Percentiles rank a stretch among this genome's conserved stretches.
These are phyloP conservation scores for Colletotrichum sp. DNA, from an alignment of 2,329 filamentous ascomycete genomes.

Conservation along the genomic window DNA sequence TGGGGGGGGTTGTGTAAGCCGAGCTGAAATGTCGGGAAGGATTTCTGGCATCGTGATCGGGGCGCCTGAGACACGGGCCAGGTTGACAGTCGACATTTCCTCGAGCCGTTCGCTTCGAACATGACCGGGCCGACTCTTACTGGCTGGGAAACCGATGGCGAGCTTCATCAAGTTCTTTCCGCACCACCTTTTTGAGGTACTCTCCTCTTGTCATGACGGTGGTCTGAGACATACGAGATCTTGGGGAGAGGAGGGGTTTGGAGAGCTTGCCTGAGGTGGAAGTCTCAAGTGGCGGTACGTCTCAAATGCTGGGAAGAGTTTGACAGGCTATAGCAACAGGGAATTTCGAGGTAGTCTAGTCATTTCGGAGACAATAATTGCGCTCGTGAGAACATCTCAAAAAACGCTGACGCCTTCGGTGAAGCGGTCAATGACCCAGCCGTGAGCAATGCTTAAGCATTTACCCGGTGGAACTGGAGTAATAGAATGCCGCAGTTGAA, in stretches of 20 bases:
- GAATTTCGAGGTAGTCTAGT: rapidly evolving
- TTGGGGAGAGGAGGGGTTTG: not conserved
- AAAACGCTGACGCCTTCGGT: not conserved
- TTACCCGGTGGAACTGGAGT: not conserved
- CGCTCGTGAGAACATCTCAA: not conserved
- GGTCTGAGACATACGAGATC: not conserved
- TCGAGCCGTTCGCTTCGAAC: not conserved
- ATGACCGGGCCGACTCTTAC: not conserved
- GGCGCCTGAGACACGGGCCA: not conserved
- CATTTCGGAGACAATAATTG: not conserved
- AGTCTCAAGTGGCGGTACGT: not conserved
- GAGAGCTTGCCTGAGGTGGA: not conserved
- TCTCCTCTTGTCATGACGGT: not conserved
- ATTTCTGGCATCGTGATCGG: not conserved
- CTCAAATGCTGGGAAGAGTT: not conserved
- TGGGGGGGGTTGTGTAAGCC: not conserved
- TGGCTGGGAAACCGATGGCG: not conserved
- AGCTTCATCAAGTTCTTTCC: not conserved
- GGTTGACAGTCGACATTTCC: not conserved
- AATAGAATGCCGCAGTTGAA: not conserved
- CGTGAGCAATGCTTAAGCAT: not conserved
- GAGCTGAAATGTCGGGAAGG: not conserved
- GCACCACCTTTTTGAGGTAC: not conserved
- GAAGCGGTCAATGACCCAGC: not conserved
- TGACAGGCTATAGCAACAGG: not conserved